phyloP scores from a whole-genome alignment of 1,284 basidiomycete genomes.

The Mycena sp. region DNA sequence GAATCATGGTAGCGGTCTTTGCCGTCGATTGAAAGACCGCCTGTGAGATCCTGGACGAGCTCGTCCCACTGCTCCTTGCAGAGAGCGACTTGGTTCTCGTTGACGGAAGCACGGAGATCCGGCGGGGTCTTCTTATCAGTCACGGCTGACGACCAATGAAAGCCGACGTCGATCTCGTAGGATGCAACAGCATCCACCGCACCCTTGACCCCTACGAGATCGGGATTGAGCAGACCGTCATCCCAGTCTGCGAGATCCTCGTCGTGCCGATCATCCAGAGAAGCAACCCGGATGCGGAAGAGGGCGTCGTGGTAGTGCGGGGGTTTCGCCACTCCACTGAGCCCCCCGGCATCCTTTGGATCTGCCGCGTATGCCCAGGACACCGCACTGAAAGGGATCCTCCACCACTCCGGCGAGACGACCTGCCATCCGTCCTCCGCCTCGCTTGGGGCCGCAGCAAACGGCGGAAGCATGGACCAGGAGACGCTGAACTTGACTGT shows the following conservation, averaged over 20 bases:
- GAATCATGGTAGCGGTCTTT: slow-evolving; percentile 13
- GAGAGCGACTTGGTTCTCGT: slow-evolving; percentile 20
- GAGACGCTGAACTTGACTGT: slow-evolving; percentile 19
- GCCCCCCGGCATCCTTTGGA: not conserved
- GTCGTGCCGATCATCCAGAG: slow-evolving; percentile 10
- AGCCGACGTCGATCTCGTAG: slow-evolving; percentile 26
- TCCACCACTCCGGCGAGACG: slow-evolving; percentile 27
- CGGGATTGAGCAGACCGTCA: slow-evolving; percentile 19
- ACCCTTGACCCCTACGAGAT: slow-evolving; percentile 25
- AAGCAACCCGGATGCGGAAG: slow-evolving; percentile 15
- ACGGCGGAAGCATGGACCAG: slow-evolving; percentile 19
- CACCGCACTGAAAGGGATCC: slow-evolving; percentile 25
- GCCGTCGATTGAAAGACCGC: slow-evolving; percentile 19
- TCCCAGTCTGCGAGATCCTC: slow-evolving; percentile 12
- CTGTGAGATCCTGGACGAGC: slow-evolving; percentile 24
- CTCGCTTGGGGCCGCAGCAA: not conserved
- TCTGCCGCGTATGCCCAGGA: slow-evolving; percentile 26
- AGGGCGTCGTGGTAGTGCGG: slow-evolving; percentile 19
- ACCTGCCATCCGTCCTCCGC: slow-evolving; percentile 21
- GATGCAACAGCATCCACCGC: slow-evolving; percentile 21
- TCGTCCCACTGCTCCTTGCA: slow-evolving; percentile 26
- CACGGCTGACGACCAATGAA: slow-evolving; percentile 12
- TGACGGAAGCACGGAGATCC: slow-evolving; percentile 11
- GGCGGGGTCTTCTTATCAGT: slow-evolving; percentile 7
- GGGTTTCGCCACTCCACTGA: slow-evolving; percentile 16